Conservation (phyloP, 345 rosid species). For the Nasturtium officinale region DNA sequence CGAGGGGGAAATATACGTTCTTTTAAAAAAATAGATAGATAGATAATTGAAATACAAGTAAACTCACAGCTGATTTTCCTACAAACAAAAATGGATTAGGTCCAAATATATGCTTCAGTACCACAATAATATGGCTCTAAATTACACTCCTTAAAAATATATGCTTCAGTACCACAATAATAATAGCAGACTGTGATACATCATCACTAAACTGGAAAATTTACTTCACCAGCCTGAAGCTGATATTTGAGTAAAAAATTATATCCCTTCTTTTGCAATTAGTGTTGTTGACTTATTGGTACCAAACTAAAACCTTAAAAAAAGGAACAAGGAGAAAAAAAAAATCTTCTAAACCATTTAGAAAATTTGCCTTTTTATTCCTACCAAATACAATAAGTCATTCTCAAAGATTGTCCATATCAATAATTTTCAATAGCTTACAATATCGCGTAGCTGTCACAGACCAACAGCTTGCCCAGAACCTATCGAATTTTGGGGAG, state of each 20-base stretch:
- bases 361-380: constrained; percentile 23
- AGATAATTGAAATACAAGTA: constrained; percentile 1
- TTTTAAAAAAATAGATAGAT: no score
- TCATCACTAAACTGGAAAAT: constrained; percentile 9
- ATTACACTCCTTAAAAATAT: no score
- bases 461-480: constrained; percentile 44
- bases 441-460: constrained; percentile 48
- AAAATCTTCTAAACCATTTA: constrained; percentile 36
- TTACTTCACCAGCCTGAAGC: constrained; percentile 24
- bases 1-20: background rate
- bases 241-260: constrained; percentile 9
- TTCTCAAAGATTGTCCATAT: constrained; percentile 46
- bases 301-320: constrained; percentile 39
- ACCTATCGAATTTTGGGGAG: constrained; percentile 40
- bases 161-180: background rate
- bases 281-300: constrained; percentile 42
- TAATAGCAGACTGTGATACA: background rate
- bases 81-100: background rate
- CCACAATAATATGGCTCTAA: background rate
- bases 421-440: constrained; percentile 45
- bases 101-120: background rate
- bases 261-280: constrained; percentile 15
- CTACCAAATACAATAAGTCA: constrained; percentile 38
- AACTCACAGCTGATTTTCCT: constrained; percentile 7
- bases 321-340: constrained; percentile 25